Conservation (phyloP, 2,329 filamentous ascomycete species). For the Penicillium fuscoglaucum region DNA sequence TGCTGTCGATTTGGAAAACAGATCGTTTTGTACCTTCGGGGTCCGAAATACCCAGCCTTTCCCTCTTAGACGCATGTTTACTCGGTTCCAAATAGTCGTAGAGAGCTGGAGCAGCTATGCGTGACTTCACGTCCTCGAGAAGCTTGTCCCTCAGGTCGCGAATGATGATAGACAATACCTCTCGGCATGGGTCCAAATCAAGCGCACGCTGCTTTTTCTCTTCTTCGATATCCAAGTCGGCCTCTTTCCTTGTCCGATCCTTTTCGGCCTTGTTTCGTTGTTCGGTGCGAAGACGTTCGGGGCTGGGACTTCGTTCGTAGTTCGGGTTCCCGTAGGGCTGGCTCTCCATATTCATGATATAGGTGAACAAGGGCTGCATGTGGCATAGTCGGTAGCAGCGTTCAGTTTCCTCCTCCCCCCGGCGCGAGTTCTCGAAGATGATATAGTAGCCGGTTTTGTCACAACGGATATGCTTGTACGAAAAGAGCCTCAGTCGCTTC, state of each 20-base stretch:
- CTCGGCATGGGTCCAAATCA: constrained; percentile 84
- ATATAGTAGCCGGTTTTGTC: constrained; percentile 90
- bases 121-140: constrained; percentile 82
- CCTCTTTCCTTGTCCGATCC: constrained; percentile 67
- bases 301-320: constrained; percentile 55
- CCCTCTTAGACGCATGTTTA: constrained; percentile 75
- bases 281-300: constrained; percentile 47
- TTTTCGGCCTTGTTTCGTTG: constrained; percentile 64
- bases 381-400: constrained; percentile 78
- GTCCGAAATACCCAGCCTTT: constrained; percentile 74
- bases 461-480: constrained; percentile 76
- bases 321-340: constrained; percentile 67
- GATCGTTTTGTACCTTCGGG: constrained; percentile 61
- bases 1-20: constrained; percentile 62
- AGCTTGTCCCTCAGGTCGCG: constrained; percentile 83
- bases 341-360: constrained; percentile 87
- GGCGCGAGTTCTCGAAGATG: constrained; percentile 76
- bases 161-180: constrained; percentile 76
- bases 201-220: constrained; percentile 85
- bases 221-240: constrained; percentile 79
- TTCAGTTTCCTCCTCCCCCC: constrained; percentile 76
- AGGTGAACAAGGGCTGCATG: constrained; percentile 84
- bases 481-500: constrained; percentile 80
- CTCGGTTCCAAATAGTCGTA: constrained; percentile 79
- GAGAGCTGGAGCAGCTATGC: constrained; percentile 78